phyloP scores from a whole-genome alignment of 805 yeast species.

The Kockiozyma suomiensis region DNA sequence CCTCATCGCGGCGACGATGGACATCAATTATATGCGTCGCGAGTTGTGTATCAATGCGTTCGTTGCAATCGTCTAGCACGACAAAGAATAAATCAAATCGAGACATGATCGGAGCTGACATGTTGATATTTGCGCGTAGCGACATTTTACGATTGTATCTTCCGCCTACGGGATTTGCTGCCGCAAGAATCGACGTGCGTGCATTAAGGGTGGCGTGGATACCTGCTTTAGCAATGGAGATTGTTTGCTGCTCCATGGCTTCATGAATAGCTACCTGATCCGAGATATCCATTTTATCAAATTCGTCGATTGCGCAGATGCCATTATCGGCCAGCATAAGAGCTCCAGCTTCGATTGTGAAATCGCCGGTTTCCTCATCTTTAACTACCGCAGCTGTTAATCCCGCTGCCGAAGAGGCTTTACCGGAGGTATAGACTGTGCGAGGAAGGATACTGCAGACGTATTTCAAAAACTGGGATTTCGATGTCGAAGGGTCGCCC shows the following conservation, averaged over 20 bases:
- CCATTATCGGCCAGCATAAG: conserved; percentile 98
- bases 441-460: conserved; percentile 90
- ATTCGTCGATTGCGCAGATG: conserved; percentile 97
- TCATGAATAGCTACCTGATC: conserved; percentile 99
- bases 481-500: conserved; percentile 97
- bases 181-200: conserved; percentile 92
- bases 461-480: conserved; percentile 92
- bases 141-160: conserved; percentile 87
- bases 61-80: conserved; percentile 91
- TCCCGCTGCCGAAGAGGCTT: conserved; percentile 98
- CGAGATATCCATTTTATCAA: conserved; percentile 89
- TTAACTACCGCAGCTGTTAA: conserved; percentile 96
- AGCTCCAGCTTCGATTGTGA: conserved; percentile 98
- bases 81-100: conserved; percentile 95
- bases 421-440: conserved; percentile 95
- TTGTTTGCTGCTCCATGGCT: conserved; percentile 99
- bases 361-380: conserved; percentile 96
- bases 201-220: conserved; percentile 98
- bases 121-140: conserved; percentile 79
- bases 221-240: conserved; percentile 98
- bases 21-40: conserved; percentile 91
- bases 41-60: conserved; percentile 80
- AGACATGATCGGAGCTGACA: conserved; percentile 99
- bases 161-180: conserved; percentile 99
- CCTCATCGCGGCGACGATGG: conserved; percentile 88